Percentiles rank a stretch among this genome's conserved stretches.
Conservation (phyloP, 371 early-diverging fungal genomes). For the Actinomortierella ambigua region DNA sequence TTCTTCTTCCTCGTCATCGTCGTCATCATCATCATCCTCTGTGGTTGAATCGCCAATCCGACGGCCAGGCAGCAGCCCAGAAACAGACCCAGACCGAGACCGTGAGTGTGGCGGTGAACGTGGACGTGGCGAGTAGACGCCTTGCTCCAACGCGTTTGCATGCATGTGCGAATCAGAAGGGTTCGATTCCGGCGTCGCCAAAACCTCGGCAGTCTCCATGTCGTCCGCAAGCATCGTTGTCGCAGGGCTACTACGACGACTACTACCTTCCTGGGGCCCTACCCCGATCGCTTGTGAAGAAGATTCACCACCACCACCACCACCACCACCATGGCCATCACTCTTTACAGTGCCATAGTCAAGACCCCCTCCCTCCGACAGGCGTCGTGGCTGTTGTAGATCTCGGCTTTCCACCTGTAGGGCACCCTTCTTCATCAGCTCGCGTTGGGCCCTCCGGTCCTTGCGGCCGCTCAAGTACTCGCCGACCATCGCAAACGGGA, state of each 20-base stretch:
- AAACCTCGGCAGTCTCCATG: neutral
- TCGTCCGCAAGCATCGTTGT: no score
- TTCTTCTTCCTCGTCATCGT: neutral
- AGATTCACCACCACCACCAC: neutral
- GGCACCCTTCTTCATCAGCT: no score
- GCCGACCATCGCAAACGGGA: slow-evolving; percentile 80
- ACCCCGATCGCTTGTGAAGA: neutral
- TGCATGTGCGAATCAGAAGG: neutral
- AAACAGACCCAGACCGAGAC: no score
- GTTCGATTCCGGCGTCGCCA: neutral
- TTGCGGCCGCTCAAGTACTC: slow-evolving; percentile 60
- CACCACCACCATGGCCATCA: neutral
- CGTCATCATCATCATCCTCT: neutral
- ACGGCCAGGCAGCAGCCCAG: no score
- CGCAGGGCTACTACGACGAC: no score
- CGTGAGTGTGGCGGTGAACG: no score
- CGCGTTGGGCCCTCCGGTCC: slow-evolving; percentile 7
- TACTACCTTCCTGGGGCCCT: neutral
- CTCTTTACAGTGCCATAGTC: no score
- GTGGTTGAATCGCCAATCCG: no score
- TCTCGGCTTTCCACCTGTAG: no score
- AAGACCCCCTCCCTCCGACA: neutral
- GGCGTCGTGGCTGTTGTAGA: no score
- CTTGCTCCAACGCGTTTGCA: neutral
- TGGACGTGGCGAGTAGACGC: neutral